phyloP scores from a whole-genome alignment of 2,329 filamentous ascomycete genomes.

The Myriosclerotinia scirpicola region DNA sequence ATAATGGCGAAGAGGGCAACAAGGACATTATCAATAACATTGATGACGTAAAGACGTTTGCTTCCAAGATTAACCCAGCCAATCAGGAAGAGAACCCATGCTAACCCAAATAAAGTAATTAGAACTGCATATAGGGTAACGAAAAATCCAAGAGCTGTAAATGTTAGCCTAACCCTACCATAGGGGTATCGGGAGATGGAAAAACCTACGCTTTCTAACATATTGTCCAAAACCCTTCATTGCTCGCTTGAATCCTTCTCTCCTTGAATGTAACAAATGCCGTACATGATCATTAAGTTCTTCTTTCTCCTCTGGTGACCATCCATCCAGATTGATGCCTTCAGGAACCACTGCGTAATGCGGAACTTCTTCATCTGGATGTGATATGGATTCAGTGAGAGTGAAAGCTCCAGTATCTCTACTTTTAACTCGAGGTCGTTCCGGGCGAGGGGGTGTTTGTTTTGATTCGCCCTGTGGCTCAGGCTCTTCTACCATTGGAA shows the following conservation, averaged over 20 bases:
- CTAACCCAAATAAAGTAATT: constrained; percentile 81
- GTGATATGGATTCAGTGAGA: constrained; percentile 63
- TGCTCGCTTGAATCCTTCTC: constrained; percentile 74
- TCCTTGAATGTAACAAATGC: constrained; percentile 81
- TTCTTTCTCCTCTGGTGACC: constrained; percentile 70
- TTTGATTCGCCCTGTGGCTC: constrained; percentile 22
- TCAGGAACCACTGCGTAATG: constrained; percentile 80
- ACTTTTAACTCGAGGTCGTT: constrained; percentile 22
- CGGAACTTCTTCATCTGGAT: constrained; percentile 56
- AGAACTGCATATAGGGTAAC: constrained; percentile 81
- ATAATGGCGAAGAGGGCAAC: constrained; percentile 71
- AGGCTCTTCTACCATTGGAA: constrained; percentile 21
- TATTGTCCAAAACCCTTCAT: constrained; percentile 83
- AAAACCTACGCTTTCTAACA: constrained; percentile 61
- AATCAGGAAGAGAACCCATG: constrained; percentile 90
- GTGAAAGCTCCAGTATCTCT: constrained; percentile 32
- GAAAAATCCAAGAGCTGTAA: constrained; percentile 70
- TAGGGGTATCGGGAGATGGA: constrained; percentile 14
- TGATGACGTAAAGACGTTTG: constrained; percentile 66
- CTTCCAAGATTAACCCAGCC: constrained; percentile 83
- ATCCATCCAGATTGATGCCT: constrained; percentile 68
- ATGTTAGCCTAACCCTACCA: constrained; percentile 25
- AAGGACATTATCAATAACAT: constrained; percentile 69
- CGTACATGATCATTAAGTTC: constrained; percentile 81
- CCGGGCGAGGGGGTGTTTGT: neutral